These are phyloP conservation scores for Penicillium salamii DNA, from an alignment of 495 filamentous ascomycete species.

Conservation along the genomic window DNA sequence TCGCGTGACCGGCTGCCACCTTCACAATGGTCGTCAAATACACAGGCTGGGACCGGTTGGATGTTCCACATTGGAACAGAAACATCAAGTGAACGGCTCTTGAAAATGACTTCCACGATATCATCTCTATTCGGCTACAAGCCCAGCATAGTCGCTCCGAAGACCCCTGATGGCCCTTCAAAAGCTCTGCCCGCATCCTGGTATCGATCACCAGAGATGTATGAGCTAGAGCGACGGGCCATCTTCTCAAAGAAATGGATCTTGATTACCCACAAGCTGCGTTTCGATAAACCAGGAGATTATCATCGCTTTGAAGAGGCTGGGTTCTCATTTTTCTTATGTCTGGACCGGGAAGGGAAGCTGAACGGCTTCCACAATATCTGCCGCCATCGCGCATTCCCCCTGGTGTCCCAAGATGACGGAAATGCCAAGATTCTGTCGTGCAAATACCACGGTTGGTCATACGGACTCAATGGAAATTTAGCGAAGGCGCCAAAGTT, in stretches of 20 bases:
- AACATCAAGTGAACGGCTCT: background rate
- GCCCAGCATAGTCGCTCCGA: constrained; percentile 6
- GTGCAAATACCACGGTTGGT: constrained; percentile 63
- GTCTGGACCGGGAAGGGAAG: constrained; percentile 40
- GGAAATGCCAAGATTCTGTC: constrained; percentile 49
- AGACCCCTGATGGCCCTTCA: background rate
- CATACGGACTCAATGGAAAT: constrained; percentile 54
- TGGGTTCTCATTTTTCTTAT: constrained; percentile 46
- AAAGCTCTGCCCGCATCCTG: constrained; percentile 48
- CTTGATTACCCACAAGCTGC: constrained; percentile 44
- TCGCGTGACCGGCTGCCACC: too few species aligned
- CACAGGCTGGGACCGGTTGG: too few species aligned
- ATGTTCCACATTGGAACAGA: too few species aligned
- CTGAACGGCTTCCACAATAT: constrained; percentile 57
- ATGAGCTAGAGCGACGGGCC: constrained; percentile 48
- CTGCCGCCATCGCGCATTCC: constrained; percentile 55
- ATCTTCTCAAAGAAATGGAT: constrained; percentile 54
- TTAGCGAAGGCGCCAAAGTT: constrained; percentile 57
- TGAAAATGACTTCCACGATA: constrained; percentile 17
- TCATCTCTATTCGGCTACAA: constrained; percentile 21
- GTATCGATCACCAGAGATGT: constrained; percentile 49
- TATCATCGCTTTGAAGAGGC: constrained; percentile 46
- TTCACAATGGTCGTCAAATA: too few species aligned
- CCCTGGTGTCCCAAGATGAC: constrained; percentile 45
- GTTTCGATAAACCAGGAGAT: constrained; percentile 47